Conservation (phyloP, 2,329 filamentous ascomycete genomes). For the Ceratocystis eucalypticola region DNA sequence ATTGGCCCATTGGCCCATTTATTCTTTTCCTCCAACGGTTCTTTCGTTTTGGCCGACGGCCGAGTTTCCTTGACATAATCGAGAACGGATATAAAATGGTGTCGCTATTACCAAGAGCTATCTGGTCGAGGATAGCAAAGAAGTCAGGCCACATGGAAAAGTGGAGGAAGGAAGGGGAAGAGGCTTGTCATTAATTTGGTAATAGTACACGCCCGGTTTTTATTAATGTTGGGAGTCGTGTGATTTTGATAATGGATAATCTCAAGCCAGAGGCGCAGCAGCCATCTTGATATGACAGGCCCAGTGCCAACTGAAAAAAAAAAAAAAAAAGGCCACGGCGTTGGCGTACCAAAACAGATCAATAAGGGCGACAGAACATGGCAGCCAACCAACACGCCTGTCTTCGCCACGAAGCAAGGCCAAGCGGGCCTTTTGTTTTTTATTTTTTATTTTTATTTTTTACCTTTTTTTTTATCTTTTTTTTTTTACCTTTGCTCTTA, state of each 20-base stretch:
- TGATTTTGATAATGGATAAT: neutral
- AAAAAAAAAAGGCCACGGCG: neutral
- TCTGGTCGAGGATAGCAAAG: neutral
- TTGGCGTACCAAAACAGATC: neutral
- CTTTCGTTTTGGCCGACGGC: neutral
- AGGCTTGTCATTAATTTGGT: neutral
- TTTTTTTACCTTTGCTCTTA: neutral
- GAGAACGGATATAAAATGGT: neutral
- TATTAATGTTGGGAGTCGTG: neutral
- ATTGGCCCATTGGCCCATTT: neutral
- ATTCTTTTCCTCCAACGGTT: neutral
- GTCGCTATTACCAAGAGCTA: neutral
- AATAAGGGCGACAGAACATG: neutral
- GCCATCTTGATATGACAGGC: too few species aligned
- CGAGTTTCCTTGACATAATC: conserved; percentile 3
- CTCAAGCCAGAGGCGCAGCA: too few species aligned
- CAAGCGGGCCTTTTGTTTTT: neutral
- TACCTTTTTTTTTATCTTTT: neutral
- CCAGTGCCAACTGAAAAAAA: neutral
- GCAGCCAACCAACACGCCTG: neutral
- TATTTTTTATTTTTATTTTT: neutral
- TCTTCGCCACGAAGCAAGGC: neutral
- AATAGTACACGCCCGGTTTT: neutral
- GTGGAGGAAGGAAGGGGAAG: neutral
- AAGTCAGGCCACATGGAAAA: conserved; percentile 3